A percentile compares a stretch with the other conserved stretches of the same genome.
Conservation (phyloP, 257 asterid species). For the Lycium ferocissimum region DNA sequence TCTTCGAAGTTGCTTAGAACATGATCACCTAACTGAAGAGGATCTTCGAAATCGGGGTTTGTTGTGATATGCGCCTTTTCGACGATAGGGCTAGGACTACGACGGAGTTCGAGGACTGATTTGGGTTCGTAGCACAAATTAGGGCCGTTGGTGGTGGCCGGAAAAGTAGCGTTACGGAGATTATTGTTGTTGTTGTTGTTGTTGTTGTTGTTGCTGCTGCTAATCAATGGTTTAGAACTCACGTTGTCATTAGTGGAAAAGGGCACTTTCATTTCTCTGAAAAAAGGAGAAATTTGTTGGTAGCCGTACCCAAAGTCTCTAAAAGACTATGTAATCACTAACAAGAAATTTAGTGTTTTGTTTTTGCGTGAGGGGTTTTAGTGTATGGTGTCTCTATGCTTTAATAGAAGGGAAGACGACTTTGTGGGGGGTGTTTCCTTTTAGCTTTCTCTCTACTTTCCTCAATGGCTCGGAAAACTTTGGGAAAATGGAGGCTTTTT, state of each 20-base stretch:
- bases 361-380: not conserved
- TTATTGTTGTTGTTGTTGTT: constrained; percentile 33
- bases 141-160: constrained; percentile 31
- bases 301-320: constrained; percentile 25
- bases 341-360: not conserved
- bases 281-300: constrained; percentile 9
- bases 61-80: constrained; percentile 29
- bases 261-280: constrained; percentile 85
- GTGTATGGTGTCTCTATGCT: constrained; percentile 17
- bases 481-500: constrained; percentile 43
- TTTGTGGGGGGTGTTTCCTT: not conserved
- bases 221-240: constrained; percentile 42
- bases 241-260: constrained; percentile 57
- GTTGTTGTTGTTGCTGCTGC: constrained; percentile 30
- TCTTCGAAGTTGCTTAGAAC: constrained; percentile 68
- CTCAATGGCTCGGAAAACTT: constrained; percentile 29
- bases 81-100: constrained; percentile 66
- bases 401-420: constrained; percentile 7
- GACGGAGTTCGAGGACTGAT: constrained; percentile 79
- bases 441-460: not conserved
- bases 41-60: constrained; percentile 43
- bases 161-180: constrained; percentile 15
- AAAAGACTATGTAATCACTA: not conserved
- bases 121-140: constrained; percentile 68
- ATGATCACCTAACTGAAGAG: constrained; percentile 79